Conservation (phyloP, 2,329 filamentous ascomycete genomes). For the Fusarium sp. region DNA sequence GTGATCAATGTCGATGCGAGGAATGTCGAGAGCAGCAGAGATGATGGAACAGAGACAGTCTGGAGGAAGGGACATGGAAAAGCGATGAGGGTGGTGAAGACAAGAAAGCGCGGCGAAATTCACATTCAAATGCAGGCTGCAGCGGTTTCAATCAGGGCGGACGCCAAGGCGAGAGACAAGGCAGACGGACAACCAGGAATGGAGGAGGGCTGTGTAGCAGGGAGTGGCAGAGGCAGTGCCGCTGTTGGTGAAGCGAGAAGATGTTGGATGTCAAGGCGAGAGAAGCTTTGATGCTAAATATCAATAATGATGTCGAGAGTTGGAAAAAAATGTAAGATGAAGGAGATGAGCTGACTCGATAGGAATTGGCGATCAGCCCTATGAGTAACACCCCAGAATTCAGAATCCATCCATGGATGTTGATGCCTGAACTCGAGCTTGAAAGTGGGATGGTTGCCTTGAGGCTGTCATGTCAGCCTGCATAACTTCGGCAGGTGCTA, state of each 20-base stretch:
- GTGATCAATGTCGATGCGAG: not conserved
- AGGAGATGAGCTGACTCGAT: slow-evolving; percentile 18
- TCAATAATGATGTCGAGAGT: not conserved
- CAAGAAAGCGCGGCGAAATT: not conserved
- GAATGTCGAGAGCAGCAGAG: not conserved
- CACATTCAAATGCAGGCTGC: not conserved
- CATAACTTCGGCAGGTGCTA: not conserved
- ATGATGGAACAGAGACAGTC: not conserved
- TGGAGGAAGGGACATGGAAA: not conserved
- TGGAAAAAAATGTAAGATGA: slow-evolving; percentile 7
- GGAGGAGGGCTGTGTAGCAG: slow-evolving; percentile 9
- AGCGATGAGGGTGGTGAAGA: not conserved
- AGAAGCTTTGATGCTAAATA: not conserved
- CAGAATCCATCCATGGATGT: not conserved
- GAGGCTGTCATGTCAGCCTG: slow-evolving; percentile 28
- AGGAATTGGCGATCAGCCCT: not conserved
- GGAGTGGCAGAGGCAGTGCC: not conserved
- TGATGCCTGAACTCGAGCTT: slow-evolving; percentile 26
- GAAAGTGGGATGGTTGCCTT: slow-evolving; percentile 28
- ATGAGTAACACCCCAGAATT: not conserved
- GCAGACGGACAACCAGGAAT: not conserved
- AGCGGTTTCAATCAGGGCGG: not conserved
- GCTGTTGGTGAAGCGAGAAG: not conserved
- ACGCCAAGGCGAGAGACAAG: not conserved
- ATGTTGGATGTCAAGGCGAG: not conserved